A percentile compares a stretch with the other conserved stretches of the same genome.
phyloP scores from a whole-genome alignment of 1,284 basidiomycete species.

The Uromyces viciae-fabae region DNA sequence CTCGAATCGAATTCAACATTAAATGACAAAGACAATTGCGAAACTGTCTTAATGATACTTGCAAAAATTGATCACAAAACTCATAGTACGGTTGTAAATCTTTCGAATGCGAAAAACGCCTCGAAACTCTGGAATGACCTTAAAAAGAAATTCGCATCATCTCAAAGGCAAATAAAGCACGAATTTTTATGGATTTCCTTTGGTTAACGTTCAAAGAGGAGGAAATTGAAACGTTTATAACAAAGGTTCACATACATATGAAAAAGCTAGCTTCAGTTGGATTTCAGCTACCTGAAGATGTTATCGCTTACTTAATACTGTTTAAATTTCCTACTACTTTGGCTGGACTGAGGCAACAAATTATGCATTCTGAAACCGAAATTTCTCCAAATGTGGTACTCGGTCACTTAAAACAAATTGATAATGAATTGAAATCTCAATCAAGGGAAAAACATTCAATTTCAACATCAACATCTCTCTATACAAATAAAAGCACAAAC shows the following conservation, averaged over 20 bases:
- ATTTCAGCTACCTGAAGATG: neutral
- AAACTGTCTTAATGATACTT: too few species aligned
- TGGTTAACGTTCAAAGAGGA: neutral
- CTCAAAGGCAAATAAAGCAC: neutral
- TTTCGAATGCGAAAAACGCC: too few species aligned
- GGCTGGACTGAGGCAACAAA: neutral
- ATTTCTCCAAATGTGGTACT: neutral
- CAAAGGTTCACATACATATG: neutral
- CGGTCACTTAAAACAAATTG: neutral
- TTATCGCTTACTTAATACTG: neutral
- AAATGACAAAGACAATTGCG: too few species aligned
- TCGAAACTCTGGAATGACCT: neutral
- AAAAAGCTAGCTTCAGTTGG: neutral
- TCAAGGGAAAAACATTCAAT: neutral
- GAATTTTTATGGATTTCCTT: neutral
- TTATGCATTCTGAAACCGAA: neutral
- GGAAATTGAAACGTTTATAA: neutral
- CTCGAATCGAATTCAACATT: too few species aligned
- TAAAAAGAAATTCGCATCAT: neutral
- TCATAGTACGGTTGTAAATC: too few species aligned
- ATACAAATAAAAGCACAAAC: neutral
- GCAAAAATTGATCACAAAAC: too few species aligned
- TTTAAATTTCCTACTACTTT: neutral
- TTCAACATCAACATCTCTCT: neutral
- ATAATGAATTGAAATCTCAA: neutral